A percentile compares a stretch with the other conserved stretches of the same genome.
Conservation (phyloP, 805 yeast species). For the Schizosaccharomyces octosporus region DNA sequence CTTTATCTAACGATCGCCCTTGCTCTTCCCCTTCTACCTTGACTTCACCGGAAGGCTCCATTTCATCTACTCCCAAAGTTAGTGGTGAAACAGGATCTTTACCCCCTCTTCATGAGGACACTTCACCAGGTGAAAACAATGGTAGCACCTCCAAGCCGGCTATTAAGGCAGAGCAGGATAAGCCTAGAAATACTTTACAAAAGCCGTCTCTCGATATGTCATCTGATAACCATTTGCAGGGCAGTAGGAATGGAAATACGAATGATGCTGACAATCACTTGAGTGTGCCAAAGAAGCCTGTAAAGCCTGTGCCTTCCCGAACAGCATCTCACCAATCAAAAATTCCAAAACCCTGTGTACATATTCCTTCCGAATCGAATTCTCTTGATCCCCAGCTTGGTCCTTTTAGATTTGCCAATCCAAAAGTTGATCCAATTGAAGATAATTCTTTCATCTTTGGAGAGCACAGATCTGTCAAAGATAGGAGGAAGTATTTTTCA, state of each 20-base stretch:
- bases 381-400: not conserved
- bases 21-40: not conserved
- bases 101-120: not conserved
- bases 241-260: not conserved
- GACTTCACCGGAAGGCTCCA: not conserved
- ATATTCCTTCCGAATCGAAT: not conserved
- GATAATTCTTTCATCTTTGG: conserved; percentile 1
- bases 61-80: not conserved
- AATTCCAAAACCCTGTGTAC: not conserved
- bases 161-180: too few relatives aligned
- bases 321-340: not conserved
- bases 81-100: not conserved
- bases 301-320: not conserved
- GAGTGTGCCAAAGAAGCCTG: too few relatives aligned
- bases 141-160: too few relatives aligned
- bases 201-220: too few relatives aligned
- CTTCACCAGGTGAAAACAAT: not conserved
- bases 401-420: conserved; percentile 2
- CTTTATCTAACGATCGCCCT: not conserved
- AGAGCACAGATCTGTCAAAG: conserved; percentile 1
- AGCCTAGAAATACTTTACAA: too few relatives aligned
- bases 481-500: conserved; percentile 2
- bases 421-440: conserved; percentile 3
- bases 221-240: too few relatives aligned
- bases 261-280: not conserved